Conservation (phyloP, 495 filamentous ascomycete species). For the Halenospora varia region DNA sequence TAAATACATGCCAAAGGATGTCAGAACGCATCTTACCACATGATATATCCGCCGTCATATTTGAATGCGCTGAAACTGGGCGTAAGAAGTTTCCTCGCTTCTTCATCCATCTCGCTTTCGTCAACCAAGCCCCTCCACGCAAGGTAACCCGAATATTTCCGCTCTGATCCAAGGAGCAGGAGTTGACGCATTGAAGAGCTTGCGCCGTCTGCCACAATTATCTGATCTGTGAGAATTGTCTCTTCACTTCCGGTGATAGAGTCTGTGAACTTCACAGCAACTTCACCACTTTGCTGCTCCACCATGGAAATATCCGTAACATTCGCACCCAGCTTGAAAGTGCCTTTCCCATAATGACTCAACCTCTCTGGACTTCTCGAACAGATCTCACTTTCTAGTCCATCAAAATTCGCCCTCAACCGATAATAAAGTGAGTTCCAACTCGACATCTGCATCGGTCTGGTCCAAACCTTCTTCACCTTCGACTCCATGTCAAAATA, state of each 20-base stretch:
- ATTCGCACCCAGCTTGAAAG: not conserved
- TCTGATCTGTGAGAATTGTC: conserved; percentile 15
- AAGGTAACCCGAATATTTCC: not conserved
- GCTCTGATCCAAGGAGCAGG: conserved; percentile 14
- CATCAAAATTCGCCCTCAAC: conserved; percentile 27
- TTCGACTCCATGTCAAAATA: not conserved
- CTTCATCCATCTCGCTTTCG: not conserved
- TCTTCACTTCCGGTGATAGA: too few species aligned
- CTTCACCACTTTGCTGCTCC: not conserved
- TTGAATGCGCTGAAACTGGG: not conserved
- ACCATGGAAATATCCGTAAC: not conserved
- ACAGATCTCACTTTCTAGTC: conserved; percentile 13
- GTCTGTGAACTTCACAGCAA: not conserved
- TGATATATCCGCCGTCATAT: not conserved
- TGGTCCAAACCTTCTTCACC: not conserved
- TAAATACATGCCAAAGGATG: not conserved
- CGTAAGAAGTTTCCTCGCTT: not conserved
- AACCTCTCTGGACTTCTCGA: conserved; percentile 7
- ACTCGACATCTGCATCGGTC: conserved; percentile 18
- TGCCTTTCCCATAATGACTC: not conserved
- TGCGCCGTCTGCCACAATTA: conserved; percentile 26
- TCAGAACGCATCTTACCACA: not conserved
- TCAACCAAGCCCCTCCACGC: not conserved
- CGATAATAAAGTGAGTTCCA: conserved; percentile 29
- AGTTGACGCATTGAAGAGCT: conserved; percentile 18